Evolutionary conservation across 495 filamentous ascomycete species (phyloP).

Genomic region (Aspergillus ostianus): DNA sequence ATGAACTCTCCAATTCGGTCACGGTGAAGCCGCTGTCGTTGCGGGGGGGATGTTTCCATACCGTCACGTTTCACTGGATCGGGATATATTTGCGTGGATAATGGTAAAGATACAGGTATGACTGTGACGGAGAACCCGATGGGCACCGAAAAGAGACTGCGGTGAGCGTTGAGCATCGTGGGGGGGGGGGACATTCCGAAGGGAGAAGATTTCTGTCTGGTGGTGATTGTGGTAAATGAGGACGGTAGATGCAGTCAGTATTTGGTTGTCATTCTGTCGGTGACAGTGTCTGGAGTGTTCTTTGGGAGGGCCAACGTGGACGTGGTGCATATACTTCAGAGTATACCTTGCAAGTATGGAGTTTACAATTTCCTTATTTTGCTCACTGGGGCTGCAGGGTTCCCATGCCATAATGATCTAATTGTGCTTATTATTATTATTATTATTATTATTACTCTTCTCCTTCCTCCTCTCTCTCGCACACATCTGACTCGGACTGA

Average conservation of each 20-base stretch:
- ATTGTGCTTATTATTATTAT: neutral
- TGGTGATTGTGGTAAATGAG: too few species aligned
- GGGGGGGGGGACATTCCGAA: constrained; percentile 7
- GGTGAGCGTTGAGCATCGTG: constrained; percentile 28
- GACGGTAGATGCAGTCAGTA: too few species aligned
- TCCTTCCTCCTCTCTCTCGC: too few species aligned
- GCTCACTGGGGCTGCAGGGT: neutral
- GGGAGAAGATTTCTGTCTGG: constrained; percentile 12
- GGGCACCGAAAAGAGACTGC: constrained; percentile 39
- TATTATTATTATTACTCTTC: neutral
- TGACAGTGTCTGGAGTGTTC: too few species aligned
- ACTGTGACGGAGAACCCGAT: constrained; percentile 9
- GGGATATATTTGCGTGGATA: too few species aligned
- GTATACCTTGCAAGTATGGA: too few species aligned
- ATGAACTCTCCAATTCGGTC: constrained; percentile 21
- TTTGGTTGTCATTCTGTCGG: too few species aligned
- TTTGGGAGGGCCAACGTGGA: too few species aligned
- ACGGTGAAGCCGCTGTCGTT: constrained; percentile 34
- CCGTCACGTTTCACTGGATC: constrained; percentile 1
- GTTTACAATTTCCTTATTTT: too few species aligned
- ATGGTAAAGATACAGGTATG: constrained; percentile 4
- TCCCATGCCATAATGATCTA: neutral
- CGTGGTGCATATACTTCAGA: too few species aligned
- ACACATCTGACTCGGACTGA: too few species aligned
- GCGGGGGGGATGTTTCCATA: constrained; percentile 21